Evolutionary conservation across 1,284 basidiomycete genomes (phyloP).

Genomic region (Gomphus sp.): DNA sequence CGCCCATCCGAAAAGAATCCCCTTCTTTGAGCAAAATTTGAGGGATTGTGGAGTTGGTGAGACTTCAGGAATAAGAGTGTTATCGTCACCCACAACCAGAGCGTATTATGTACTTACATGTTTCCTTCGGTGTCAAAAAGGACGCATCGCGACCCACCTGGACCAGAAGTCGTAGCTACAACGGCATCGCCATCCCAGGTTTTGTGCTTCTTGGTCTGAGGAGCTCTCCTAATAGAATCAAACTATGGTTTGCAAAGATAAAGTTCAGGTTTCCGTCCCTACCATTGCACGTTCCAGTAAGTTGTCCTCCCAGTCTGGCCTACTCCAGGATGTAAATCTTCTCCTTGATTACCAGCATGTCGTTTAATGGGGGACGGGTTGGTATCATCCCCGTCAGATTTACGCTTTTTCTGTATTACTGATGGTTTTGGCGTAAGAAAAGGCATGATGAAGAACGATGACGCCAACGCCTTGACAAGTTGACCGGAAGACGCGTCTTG

Average conservation of each 20-base stretch:
- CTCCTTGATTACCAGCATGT: not conserved
- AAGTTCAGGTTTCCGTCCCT: not conserved
- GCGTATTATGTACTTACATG: not conserved
- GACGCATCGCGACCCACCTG: slow-evolving; percentile 1
- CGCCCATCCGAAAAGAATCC: slow-evolving; percentile 5
- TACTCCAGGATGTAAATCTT: not conserved
- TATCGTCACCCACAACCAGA: not conserved
- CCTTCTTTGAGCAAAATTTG: slow-evolving; percentile 3
- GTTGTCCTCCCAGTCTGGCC: not conserved
- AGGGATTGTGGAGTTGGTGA: not conserved
- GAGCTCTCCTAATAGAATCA: slow-evolving; percentile 51
- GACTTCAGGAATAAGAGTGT: not conserved
- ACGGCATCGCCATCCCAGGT: slow-evolving; percentile 73
- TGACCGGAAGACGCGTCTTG: not conserved
- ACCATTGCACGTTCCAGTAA: slow-evolving; percentile 11
- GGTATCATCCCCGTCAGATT: slow-evolving; percentile 6
- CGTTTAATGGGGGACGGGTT: not conserved
- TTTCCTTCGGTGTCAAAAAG: slow-evolving; percentile 6
- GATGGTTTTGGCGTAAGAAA: slow-evolving; percentile 1
- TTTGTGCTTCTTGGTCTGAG: slow-evolving; percentile 74
- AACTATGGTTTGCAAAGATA: not conserved
- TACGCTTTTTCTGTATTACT: slow-evolving; percentile 2
- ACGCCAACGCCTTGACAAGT: not conserved
- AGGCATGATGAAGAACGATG: not conserved
- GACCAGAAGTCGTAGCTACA: slow-evolving; percentile 12